Base-by-base conservation (phyloP, 441 rosid genomes). In the Populus hybrid region DNA sequence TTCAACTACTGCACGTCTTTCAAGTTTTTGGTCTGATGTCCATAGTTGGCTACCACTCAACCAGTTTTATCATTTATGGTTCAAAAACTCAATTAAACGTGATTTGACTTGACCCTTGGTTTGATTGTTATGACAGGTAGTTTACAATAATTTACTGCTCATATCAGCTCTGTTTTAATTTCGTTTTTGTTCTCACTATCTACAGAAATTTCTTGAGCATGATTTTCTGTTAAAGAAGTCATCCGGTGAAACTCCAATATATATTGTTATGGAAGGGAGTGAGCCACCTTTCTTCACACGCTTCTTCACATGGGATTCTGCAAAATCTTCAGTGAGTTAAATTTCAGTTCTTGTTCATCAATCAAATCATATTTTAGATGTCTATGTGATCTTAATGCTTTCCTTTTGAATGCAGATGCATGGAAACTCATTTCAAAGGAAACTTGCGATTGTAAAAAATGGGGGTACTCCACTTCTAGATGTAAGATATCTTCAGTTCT, bases 251-350 rank as follows among this genome's bases (percentile, higher is more conserved):
- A 77, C 92, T 80, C 94, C 98, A 19, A 81, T 92, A 77, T 92
- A 84, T 84, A 85, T 94, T 76, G 83, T 93, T 79, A 88, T 84
- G 79, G 99, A 97, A 86, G 98, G 95, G 76, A 92, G 87, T 61
- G 99, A 97, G 79, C 99, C 99, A 26, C 85, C 91, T 68, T 97
- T 97, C 87, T 94, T 94, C 84, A 93, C 95, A 16, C 92, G 97
- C 69, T 97, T 93, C 88, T 97, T 97, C 81, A 81, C 88, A 66
- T 97, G 99, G 99, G 98, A 97, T 82, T 84, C 97, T 19, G 79
- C 97, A 65, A 94, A 97, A 88, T 82, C 94, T 70, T 35, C 68
- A 18, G 86, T 83, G 74, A 83, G 86, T 40, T 69, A 69, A 67
- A 32, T 28, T n/a, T 4, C 8, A 61, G 21, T 59, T 40, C 67